These are phyloP conservation scores for Amoeboaphelidium occidentale DNA, from an alignment of 371 early-diverging fungal species.

Conservation along the genomic window DNA sequence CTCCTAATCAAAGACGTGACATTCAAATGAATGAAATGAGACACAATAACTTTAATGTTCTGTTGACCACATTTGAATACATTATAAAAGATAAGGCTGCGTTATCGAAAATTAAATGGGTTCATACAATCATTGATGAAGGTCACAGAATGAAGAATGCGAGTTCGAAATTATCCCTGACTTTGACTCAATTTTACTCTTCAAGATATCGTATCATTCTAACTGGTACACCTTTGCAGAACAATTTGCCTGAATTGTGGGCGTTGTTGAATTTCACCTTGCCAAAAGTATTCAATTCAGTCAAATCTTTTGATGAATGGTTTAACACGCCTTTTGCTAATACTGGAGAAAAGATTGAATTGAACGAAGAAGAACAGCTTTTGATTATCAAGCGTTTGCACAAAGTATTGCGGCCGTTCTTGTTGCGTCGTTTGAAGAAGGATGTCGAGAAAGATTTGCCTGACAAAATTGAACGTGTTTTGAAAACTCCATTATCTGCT, in stretches of 20 bases:
- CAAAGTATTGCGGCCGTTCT: constrained; percentile 89
- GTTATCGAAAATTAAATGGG: constrained; percentile 68
- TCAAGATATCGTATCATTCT: constrained; percentile 84
- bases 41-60: constrained; percentile 64
- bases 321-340: constrained; percentile 81
- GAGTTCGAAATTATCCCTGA: constrained; percentile 56
- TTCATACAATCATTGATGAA: constrained; percentile 93
- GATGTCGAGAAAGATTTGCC: constrained; percentile 94
- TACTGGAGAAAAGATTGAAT: constrained; percentile 45
- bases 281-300: constrained; percentile 85
- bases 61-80: constrained; percentile 95
- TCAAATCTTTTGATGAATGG: constrained; percentile 92
- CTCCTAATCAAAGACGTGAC: constrained; percentile 40
- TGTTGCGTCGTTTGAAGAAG: constrained; percentile 92
- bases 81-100: constrained; percentile 73
- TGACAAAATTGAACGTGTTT: constrained; percentile 91
- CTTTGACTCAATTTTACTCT: constrained; percentile 56
- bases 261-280: constrained; percentile 90
- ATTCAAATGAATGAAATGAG: constrained; percentile 45
- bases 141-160: constrained; percentile 97
- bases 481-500: constrained; percentile 74
- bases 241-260: constrained; percentile 97
- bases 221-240: constrained; percentile 98
- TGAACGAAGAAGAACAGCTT: constrained; percentile 92
- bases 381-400: constrained; percentile 91